Evolutionary conservation across 192 early-diverging fungal genomes (phyloP).

Genomic region (Gamsiella multidivaricata): DNA sequence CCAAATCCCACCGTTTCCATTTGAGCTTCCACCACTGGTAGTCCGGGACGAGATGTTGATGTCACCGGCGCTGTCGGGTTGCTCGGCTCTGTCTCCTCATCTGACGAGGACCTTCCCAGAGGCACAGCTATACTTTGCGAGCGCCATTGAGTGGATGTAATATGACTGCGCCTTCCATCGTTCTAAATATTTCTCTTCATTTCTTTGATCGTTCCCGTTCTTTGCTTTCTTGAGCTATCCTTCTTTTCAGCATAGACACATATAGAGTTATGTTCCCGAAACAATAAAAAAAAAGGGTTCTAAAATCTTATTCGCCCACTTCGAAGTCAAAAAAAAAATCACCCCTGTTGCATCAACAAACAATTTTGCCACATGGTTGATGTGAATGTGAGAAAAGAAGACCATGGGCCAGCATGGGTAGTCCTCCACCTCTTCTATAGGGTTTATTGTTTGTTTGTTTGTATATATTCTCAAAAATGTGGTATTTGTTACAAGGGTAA

Average conservation of each 20-base stretch:
- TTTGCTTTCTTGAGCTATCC: not conserved
- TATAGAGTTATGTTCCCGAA: no score
- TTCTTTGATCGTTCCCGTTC: not conserved
- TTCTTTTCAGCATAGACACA: no score
- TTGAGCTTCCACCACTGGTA: not conserved
- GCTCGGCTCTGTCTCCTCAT: not conserved
- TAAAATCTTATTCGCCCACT: no score
- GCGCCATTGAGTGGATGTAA: constrained; percentile 1
- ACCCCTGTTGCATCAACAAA: not conserved
- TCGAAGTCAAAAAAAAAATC: not conserved
- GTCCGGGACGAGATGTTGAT: constrained; percentile 9
- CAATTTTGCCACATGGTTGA: not conserved
- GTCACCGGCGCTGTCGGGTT: constrained; percentile 15
- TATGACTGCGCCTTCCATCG: not conserved
- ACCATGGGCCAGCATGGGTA: no score
- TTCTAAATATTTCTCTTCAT: not conserved
- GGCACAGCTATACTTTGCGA: constrained; percentile 1
- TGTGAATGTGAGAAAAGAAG: not conserved
- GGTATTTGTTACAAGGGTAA: no score
- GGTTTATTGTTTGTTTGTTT: no score
- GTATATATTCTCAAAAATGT: no score
- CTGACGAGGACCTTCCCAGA: not conserved
- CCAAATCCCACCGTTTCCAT: not conserved
- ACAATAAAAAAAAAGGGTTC: no score
- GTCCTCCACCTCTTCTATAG: no score